Evolutionary conservation across 2,329 filamentous ascomycete species (phyloP), one percentile per base, ranked within the genome.

Genomic region (Leptographium lundbergii): DNA sequence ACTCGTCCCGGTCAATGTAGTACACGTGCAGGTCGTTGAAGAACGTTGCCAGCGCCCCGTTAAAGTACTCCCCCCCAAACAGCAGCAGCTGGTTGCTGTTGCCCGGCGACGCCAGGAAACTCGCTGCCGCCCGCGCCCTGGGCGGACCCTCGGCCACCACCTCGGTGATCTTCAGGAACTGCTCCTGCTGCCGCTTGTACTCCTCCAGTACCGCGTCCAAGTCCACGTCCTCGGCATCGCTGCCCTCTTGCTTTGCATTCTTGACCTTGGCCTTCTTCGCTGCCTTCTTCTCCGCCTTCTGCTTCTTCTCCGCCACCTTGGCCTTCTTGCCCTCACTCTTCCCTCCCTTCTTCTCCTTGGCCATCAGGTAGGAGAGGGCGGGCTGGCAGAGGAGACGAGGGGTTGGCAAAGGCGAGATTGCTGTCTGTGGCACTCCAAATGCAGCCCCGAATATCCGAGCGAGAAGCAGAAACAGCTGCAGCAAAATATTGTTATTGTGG

Each of bases 1-100:
- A 99, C 71, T 94, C 87, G 72, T 95, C 89, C 63, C 85, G 83
- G 73, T 88, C 88, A 70, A 91, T 87, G 72, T 94, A 80, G 73
- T 86, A 86, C 64, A 86, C 75, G 72, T 84, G 78, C 67, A 86
- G 71, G 68, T 86, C 82, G 68, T 85, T 85, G 71, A 79, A 86
- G 70, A 86, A 86, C 55, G 80, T 82, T 4, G 92, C 94, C 59
- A 94, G 75, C 2, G 88, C 88, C 5, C 94, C 94, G 73, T 97
- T 95, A 74, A 90, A 97, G 69, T 91, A 95, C 75, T 99, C 94
- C 64, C 94, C 94, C 19, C 92, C 94, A 71, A 95, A 99, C 6
- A 97, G 75, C 64, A 97, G 85, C 59, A 99, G 74, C 70, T 95
- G 91, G 72, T 94, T 95, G 66, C 81, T 82, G 73, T 95, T 92